A percentile compares a stretch with the other conserved stretches of the same genome.
phyloP scores from a whole-genome alignment of 192 early-diverging fungal genomes.

The Umbelopsis vinacea region DNA sequence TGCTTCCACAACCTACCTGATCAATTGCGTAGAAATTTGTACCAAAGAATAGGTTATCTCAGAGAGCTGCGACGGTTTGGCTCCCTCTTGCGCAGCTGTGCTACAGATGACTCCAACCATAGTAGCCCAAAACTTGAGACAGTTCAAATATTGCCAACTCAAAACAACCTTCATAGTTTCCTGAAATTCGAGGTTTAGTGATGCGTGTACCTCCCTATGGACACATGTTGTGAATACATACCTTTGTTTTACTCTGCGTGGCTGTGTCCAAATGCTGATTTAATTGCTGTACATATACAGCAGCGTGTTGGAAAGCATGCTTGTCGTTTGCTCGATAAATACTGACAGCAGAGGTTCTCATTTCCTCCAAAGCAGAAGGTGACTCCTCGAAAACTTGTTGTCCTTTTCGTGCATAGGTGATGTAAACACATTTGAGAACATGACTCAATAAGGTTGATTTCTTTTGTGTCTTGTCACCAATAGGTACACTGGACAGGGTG shows the following conservation, averaged over 20 bases:
- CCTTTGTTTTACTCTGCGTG: constrained; percentile 77
- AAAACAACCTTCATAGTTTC: constrained; percentile 88
- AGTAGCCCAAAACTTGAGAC: constrained; percentile 85
- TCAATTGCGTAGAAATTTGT: constrained; percentile 69
- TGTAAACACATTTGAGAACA: constrained; percentile 78
- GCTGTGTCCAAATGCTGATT: constrained; percentile 88
- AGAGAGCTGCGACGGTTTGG: constrained; percentile 58
- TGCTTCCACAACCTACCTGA: constrained; percentile 36
- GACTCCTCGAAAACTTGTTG: constrained; percentile 75
- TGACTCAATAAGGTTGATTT: constrained; percentile 26
- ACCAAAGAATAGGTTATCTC: constrained; percentile 84
- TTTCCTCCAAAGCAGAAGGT: constrained; percentile 78
- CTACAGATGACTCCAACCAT: constrained; percentile 75
- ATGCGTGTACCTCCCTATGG: too few species aligned
- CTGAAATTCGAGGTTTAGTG: constrained; percentile 23
- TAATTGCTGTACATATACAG: constrained; percentile 88
- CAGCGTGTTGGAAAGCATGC: constrained; percentile 85
- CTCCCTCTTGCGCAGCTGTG: constrained; percentile 33
- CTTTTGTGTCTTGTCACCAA: constrained; percentile 22
- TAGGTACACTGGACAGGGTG: constrained; percentile 57
- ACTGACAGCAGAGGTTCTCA: constrained; percentile 91
- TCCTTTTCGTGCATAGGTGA: constrained; percentile 74
- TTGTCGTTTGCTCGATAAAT: constrained; percentile 76
- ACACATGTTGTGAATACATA: background rate
- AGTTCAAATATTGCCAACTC: constrained; percentile 96